Evolutionary conservation across 441 rosid genomes (phyloP), one percentile per base, ranked within the genome.

Genomic region (Caryocar brasiliense): DNA sequence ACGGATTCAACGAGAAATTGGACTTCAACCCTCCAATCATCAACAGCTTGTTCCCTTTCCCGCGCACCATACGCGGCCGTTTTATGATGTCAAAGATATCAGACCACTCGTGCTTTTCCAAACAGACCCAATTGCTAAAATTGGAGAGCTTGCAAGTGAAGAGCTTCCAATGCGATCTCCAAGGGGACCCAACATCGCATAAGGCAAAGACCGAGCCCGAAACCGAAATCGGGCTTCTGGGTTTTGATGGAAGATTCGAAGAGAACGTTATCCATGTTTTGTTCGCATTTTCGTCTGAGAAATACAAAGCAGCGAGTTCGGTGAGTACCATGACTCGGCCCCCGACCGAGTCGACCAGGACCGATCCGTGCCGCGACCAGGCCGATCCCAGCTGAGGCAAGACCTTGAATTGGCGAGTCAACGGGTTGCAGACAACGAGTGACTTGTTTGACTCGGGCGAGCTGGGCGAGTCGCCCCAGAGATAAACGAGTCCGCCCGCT

Each of bases 161-260:
- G 10, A 85, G 78, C 59, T 89, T 81, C 95, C 97, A 83, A 48
- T 85, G 87, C 22, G 81, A 75, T 40, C 95, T 71, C 91, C 94
- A 90, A 0, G 94, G 89, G 2, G 97, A 83, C 23, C 97, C 95
- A 6, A 90, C 76, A 40, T 90, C 95, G 37, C 95, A 90, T 1
- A 90, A 43, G 7, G 91, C 79, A 59, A 76, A 86, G 21, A 80
- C 81, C 0, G 92, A 77, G 57, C 77, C 71, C 14, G 70, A 72
- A 30, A 74, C 60, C 12, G 84, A 57, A 26, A 90, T 75, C 7
- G 97, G 89, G 47, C 87, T 78, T 48, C 95, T 70, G 11, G 92
- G 95, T 57, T 90, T 90, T 6, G 95, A 81, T 0, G 95, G 95
- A 6, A 89, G 60, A 64, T 89, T 79, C 18, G 95, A 79, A 0